A percentile compares a stretch with the other conserved stretches of the same genome.
Evolutionary conservation across 495 filamentous ascomycete species (phyloP).

Genomic region (Penicillium bialowiezense): DNA sequence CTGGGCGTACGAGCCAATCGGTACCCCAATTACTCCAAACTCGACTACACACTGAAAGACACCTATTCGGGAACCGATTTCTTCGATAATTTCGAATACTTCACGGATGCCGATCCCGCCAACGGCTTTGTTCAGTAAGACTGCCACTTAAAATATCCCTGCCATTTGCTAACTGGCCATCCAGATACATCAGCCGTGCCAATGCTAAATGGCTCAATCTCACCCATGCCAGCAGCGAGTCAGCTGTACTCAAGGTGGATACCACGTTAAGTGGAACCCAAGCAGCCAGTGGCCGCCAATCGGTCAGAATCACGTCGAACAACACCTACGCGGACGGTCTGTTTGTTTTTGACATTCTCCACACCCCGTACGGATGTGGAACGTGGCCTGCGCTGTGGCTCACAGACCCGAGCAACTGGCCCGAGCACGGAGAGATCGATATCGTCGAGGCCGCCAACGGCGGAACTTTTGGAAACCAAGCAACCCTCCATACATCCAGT

Average conservation of each 20-base stretch:
- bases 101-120: constrained; percentile 41
- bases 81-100: constrained; percentile 49
- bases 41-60: constrained; percentile 43
- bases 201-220: constrained; percentile 35
- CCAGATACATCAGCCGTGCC: constrained; percentile 15
- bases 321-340: constrained; percentile 44
- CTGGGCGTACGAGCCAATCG: constrained; percentile 34
- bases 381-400: constrained; percentile 57
- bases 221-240: constrained; percentile 38
- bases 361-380: constrained; percentile 40
- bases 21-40: constrained; percentile 45
- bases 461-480: constrained; percentile 27
- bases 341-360: constrained; percentile 45
- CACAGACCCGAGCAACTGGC: constrained; percentile 53
- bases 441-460: constrained; percentile 36
- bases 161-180: not conserved
- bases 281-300: constrained; percentile 34
- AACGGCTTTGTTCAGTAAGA: constrained; percentile 37
- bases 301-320: constrained; percentile 44
- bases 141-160: not conserved
- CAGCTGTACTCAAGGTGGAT: constrained; percentile 50
- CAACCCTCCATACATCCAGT: constrained; percentile 34
- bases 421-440: constrained; percentile 41
- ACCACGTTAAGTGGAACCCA: constrained; percentile 27
- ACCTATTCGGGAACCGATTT: constrained; percentile 41